Evolutionary conservation across 139 green algal genomes (phyloP), one percentile per base, ranked within the genome.

Genomic region (Chlamydomonas incerta): DNA sequence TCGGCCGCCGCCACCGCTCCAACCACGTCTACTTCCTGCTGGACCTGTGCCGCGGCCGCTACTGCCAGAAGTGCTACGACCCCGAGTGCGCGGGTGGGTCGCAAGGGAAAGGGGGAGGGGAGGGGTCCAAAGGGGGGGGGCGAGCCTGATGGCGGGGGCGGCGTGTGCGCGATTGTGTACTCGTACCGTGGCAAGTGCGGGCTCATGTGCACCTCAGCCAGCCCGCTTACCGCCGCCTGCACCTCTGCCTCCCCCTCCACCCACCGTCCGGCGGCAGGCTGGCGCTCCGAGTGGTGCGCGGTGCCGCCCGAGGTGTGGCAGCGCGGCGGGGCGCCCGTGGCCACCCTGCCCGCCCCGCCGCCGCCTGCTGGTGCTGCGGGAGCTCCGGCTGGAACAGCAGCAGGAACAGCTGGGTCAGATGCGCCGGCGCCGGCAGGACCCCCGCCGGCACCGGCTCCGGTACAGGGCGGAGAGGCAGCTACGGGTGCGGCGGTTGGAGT

Each of bases 51-150:
- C 67, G 58, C 1, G 93, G 92, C 1, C 34, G 67, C 18, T 95
- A 86, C 66, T 92, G 89, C 34, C 95, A 97, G 55, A 96, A 96
- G 85, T 98, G 95, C 88, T 91, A 96, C 66, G 95, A 97, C 83
- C 94, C 95, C 14, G 93, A 97, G 31, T 97, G 94, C 87, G 24
- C 84, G 18, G 71, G 85, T 91, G 70, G 26, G 79, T 17, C 10
- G 10, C 2, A 11, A 18, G 35, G 26, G 68, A n/a, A n/a, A n/a
- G 68, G 31, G 68, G 34, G 34, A 26, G 34, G 68, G 35, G 6
- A 14, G 8, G 18, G 29, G 47, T 66, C 47, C 1, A 6, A 29
- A 31, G 4, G 67, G 33, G 21, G 3, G 33, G 8, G 20, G 28
- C 5, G 26, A 29, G 15, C 28, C 70, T 9, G 41, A 6, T 11